Conservation (phyloP, 495 filamentous ascomycete genomes). For the Neurospora sp. region DNA sequence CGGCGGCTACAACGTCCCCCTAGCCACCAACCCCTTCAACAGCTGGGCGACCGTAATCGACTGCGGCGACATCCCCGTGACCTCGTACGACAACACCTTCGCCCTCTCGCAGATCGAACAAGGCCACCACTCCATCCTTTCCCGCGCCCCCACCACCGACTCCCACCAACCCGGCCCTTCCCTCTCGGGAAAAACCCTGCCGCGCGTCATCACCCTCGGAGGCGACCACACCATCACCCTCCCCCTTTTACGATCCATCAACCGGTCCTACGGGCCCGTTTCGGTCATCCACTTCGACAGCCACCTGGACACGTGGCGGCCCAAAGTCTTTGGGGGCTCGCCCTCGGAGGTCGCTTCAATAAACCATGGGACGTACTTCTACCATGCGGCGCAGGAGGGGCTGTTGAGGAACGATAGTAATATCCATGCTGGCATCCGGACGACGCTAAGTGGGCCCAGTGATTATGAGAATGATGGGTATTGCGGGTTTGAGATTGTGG, state of each 20-base stretch:
- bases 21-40: constrained; percentile 69
- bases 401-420: constrained; percentile 59
- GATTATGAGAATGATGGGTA: constrained; percentile 62
- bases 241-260: constrained; percentile 65
- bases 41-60: constrained; percentile 71
- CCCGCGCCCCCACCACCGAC: constrained; percentile 39
- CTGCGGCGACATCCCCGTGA: constrained; percentile 79
- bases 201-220: constrained; percentile 63
- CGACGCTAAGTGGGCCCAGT: constrained; percentile 56
- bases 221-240: constrained; percentile 81
- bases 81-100: constrained; percentile 67
- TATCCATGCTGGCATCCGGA: constrained; percentile 72
- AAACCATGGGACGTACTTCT: constrained; percentile 84
- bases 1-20: constrained; percentile 69
- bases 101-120: constrained; percentile 74
- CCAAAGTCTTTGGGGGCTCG: constrained; percentile 51
- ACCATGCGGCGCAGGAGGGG: constrained; percentile 67
- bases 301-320: constrained; percentile 68
- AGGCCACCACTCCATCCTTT: constrained; percentile 47
- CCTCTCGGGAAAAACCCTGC: constrained; percentile 41
- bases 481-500: constrained; percentile 63
- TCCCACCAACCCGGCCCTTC: constrained; percentile 37
- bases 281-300: constrained; percentile 83
- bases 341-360: constrained; percentile 53
- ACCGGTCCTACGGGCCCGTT: constrained; percentile 67